Base-by-base conservation (phyloP, 1,284 basidiomycete species). In the Mrakiaceae sp. region DNA sequence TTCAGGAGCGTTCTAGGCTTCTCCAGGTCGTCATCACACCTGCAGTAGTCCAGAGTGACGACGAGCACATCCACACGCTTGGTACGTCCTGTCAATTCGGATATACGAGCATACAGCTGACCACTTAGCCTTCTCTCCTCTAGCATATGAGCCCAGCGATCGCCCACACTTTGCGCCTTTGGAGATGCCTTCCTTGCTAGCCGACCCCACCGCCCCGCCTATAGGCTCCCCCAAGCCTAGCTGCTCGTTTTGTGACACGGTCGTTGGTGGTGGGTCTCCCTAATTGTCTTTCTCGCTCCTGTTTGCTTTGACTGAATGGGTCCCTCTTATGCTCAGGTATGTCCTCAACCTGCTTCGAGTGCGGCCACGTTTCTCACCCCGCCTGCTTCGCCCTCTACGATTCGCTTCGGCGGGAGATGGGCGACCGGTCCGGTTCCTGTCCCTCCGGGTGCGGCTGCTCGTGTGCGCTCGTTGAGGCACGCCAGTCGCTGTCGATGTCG, bases 1-100 rank as follows among this genome's bases (percentile, higher is more conserved):
- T 66, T 39, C 60, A 62, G 9, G 54, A 60, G 39, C 60, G 64
- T 8, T 51, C 64, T 3, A 57, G 54, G 47, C 60, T 66, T 5
- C 27, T 58, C 7, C 56, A 66, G 43, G 46, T 55, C 8, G n/a
- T 52, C 14, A 44, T 62, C 43, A 16, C 40, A 6, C 42, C 27
- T 27, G 27, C 27, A 27, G 27, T 27, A 27, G 27, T 27, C 55
- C 10, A n/a, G 42, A 16, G 27, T 40, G 12, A 14, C 57, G n/a
- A 12, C n/a, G 2, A 40, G 46, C n/a, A 44, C 9, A 12, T 44
- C 43, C 12, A 11, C 55, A 44, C 43, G 55, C 12, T 10, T n/a
- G 8, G 9, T 5, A 43, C 16, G 16, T 27, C 27, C 27, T 27
- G 12, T 57, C 55, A 39, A 40, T 12, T 43, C 16, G 6, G n/a